A percentile compares a stretch with the other conserved stretches of the same genome.
phyloP scores from a whole-genome alignment of 2,329 filamentous ascomycete species.

The Acrocalymma vagum region DNA sequence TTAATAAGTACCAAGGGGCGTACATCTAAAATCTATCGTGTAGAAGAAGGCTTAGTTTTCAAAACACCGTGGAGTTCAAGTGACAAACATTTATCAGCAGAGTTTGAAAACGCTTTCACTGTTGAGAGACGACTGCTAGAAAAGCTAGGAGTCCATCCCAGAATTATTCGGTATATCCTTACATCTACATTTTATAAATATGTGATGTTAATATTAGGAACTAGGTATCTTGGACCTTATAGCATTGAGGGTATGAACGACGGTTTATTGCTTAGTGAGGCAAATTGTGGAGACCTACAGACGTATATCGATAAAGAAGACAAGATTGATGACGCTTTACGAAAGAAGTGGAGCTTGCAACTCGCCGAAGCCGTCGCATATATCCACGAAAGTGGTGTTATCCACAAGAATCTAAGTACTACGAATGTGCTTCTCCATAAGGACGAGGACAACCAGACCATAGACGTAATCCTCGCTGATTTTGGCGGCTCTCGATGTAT shows the following conservation, averaged over 20 bases:
- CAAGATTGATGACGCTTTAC: constrained; percentile 10
- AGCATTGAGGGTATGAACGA: constrained; percentile 12
- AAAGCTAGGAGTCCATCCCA: constrained; percentile 7
- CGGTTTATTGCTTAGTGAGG: constrained; percentile 16
- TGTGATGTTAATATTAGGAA: neutral
- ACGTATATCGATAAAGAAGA: constrained; percentile 14
- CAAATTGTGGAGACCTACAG: constrained; percentile 15
- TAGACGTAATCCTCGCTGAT: constrained; percentile 18
- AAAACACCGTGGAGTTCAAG: constrained; percentile 8
- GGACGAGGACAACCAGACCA: constrained; percentile 2
- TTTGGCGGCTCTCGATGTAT: constrained; percentile 21
- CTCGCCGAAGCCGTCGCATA: constrained; percentile 17
- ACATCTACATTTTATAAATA: neutral
- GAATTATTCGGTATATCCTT: constrained; percentile 12
- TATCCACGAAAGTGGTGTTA: constrained; percentile 14
- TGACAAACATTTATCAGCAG: too few relatives aligned
- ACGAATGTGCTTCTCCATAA: constrained; percentile 21
- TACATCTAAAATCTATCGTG: constrained; percentile 12
- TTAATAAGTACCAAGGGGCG: too few relatives aligned
- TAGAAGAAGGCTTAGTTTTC: constrained; percentile 6
- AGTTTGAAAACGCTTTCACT: constrained; percentile 9
- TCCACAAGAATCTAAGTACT: constrained; percentile 20
- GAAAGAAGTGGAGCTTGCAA: constrained; percentile 15
- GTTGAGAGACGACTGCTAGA: constrained; percentile 8
- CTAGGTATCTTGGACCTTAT: constrained; percentile 10